Evolutionary conservation across 129 eudicot genomes (phyloP).

Genomic region (Arctium lappa): DNA sequence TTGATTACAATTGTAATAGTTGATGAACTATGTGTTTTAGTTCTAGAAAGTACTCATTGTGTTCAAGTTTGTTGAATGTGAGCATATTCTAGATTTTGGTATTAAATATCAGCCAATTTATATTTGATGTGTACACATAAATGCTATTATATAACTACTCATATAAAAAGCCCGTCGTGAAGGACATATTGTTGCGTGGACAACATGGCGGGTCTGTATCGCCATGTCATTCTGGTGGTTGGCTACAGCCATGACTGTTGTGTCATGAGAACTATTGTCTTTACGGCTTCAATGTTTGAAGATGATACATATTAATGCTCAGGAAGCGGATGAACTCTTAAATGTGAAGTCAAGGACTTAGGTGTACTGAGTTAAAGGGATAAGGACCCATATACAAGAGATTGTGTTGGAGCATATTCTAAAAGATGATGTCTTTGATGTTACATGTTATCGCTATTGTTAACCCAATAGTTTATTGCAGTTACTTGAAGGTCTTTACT

Average conservation of each 20-base stretch:
- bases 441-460: background rate
- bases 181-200: background rate
- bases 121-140: background rate
- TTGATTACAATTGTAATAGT: no score
- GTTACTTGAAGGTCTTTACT: background rate
- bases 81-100: no score
- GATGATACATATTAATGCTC: background rate
- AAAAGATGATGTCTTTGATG: background rate
- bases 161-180: no score
- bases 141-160: no score
- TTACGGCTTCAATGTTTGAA: background rate
- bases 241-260: background rate
- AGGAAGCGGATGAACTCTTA: no score
- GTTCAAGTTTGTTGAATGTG: no score
- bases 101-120: no score
- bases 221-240: background rate
- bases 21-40: no score
- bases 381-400: background rate
- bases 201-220: background rate
- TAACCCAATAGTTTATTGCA: background rate
- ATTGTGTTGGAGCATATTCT: background rate
- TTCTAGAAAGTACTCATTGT: no score
- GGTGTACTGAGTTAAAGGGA: background rate
- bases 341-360: background rate
- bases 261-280: background rate